phyloP scores from a whole-genome alignment of 2,329 filamentous ascomycete genomes.

The Helotiales sp. region DNA sequence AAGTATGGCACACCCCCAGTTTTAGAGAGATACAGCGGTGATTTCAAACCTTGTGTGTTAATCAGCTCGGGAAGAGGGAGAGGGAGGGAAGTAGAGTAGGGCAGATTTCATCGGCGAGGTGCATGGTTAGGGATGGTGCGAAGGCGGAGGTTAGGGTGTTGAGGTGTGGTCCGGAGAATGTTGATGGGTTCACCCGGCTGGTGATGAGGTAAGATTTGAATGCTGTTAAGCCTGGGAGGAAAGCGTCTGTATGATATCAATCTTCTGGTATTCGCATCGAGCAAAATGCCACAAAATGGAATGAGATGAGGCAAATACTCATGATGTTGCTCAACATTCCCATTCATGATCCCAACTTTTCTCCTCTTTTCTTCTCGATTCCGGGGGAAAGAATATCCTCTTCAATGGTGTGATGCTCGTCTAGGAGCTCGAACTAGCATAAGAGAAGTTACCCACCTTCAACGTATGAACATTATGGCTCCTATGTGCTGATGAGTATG shows the following conservation, averaged over 20 bases:
- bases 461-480: constrained; percentile 25
- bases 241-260: constrained; percentile 18
- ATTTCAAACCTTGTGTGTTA: constrained; percentile 21
- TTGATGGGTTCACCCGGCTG: neutral
- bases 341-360: constrained; percentile 48
- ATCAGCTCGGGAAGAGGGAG: constrained; percentile 17
- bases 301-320: neutral
- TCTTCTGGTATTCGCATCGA: too few species aligned
- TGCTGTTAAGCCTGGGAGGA: constrained; percentile 25
- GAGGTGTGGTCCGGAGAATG: constrained; percentile 23
- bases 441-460: constrained; percentile 4
- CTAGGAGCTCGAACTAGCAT: constrained; percentile 41
- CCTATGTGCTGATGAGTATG: constrained; percentile 6
- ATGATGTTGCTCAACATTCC: constrained; percentile 49
- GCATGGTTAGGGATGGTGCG: constrained; percentile 42
- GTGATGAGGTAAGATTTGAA: constrained; percentile 22
- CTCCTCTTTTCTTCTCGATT: constrained; percentile 46
- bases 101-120: constrained; percentile 48
- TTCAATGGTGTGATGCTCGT: constrained; percentile 48
- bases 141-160: constrained; percentile 43
- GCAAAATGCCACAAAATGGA: too few species aligned
- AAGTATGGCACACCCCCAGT: constrained; percentile 29
- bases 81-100: constrained; percentile 40
- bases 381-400: constrained; percentile 48
- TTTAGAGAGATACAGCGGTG: constrained; percentile 15